These are phyloP conservation scores for Acorus calamus DNA, from an alignment of 106 monocot species.

Conservation along the genomic window DNA sequence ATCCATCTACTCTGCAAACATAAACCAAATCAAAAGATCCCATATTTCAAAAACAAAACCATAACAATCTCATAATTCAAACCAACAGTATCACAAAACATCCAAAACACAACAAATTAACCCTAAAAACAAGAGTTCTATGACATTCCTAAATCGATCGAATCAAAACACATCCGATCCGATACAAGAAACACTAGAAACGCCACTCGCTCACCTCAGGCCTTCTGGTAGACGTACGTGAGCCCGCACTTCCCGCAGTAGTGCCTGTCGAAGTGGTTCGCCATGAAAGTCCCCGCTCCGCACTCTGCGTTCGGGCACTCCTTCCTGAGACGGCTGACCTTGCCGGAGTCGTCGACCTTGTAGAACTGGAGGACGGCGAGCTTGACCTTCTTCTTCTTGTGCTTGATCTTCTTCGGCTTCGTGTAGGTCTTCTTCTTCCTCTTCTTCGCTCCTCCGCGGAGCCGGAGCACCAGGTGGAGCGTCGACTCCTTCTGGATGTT, in stretches of 20 bases:
- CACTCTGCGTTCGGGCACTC: conserved; percentile 54
- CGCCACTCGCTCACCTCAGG: conserved; percentile 19
- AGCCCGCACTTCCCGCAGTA: conserved; percentile 57
- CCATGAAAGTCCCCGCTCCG: conserved; percentile 48
- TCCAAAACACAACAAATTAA: too few relatives aligned
- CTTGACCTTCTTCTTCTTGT: conserved; percentile 42
- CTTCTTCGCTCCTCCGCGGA: conserved; percentile 37
- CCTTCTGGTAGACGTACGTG: conserved; percentile 47
- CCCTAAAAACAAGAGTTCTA: too few relatives aligned
- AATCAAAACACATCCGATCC: too few relatives aligned
- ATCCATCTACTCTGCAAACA: too few relatives aligned
- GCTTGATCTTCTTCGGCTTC: conserved; percentile 43
- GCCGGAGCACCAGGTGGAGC: conserved; percentile 23
- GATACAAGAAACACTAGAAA: not conserved
- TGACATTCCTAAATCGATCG: too few relatives aligned
- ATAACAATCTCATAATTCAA: too few relatives aligned
- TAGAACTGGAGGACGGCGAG: conserved; percentile 33
- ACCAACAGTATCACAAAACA: too few relatives aligned
- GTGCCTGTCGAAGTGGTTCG: conserved; percentile 52
- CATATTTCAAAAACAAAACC: too few relatives aligned
- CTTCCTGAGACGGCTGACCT: conserved; percentile 30
- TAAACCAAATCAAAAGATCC: too few relatives aligned
- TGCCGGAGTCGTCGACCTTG: conserved; percentile 32
- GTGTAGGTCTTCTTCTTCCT: conserved; percentile 41
- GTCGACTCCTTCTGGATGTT: conserved; percentile 6